A percentile compares a stretch with the other conserved stretches of the same genome.
Evolutionary conservation across 495 filamentous ascomycete species (phyloP).

Genomic region (Neurospora tetraspora): DNA sequence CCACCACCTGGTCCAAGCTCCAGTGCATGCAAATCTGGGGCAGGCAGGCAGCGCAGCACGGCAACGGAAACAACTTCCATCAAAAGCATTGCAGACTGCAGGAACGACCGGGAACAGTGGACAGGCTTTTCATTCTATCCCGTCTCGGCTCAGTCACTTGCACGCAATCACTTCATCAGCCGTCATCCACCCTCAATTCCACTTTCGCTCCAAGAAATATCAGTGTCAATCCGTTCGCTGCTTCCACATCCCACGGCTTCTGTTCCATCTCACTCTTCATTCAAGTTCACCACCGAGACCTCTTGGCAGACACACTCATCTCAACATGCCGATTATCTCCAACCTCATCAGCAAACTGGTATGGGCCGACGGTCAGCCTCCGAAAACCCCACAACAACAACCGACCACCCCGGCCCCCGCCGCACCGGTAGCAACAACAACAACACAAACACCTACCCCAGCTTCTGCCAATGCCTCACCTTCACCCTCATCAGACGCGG

Average conservation of each 20-base stretch:
- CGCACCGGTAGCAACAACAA: neutral
- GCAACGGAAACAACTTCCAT: neutral
- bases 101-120: neutral
- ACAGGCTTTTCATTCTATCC: neutral
- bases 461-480: neutral
- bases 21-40: neutral
- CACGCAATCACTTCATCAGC: neutral
- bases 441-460: neutral
- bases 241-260: neutral
- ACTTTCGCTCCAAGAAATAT: neutral
- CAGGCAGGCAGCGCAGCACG: neutral
- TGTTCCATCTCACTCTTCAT: neutral
- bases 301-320: neutral
- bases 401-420: neutral
- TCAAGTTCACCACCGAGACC: neutral
- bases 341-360: slow-evolving; percentile 1
- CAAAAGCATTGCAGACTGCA: neutral
- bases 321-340: slow-evolving; percentile 7
- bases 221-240: neutral
- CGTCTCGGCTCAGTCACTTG: neutral
- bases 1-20: neutral
- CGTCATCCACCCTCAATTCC: neutral
- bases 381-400: neutral
- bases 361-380: neutral
- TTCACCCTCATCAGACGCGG: neutral